Base-by-base conservation (phyloP, 106 monocot species). In the Dendrobium nobile region DNA sequence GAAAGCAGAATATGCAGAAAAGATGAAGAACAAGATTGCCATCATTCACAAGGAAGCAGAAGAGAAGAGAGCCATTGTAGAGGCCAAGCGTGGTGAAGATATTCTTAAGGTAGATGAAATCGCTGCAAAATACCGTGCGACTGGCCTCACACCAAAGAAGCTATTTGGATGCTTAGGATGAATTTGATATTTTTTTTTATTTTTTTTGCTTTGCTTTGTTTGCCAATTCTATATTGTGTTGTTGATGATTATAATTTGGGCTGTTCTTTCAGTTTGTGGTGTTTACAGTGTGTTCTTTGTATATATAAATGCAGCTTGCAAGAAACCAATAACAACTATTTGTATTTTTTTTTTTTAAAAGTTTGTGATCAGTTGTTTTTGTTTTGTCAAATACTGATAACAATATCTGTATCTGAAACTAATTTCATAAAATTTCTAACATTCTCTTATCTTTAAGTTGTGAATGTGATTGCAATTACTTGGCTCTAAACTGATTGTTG, bases 1-100 rank as follows among this genome's bases (percentile, higher is more conserved):
- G 77, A 82, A 82, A 41, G 77, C 77, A 2, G 68, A 82, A 37
- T 82, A 77, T 48, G 82, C 77, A 54, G 82, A 82, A 15, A 77
- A 82, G 47, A 82, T 78, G 76, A 82, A 82, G 77, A 82, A 82
- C 77, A 78, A 78, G 44, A 44, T 77, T 1, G 82, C 82, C 15
- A 54, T 72, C 17, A 16, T 72, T 70, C 82, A 82, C 51, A 82
- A 82, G 41, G 37, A 64, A 72, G 82, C 82, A 54, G 82, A 82
- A 72, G 77, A 82, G 82, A 82, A 72, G 45, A 58, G 82, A 19
- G 82, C 82, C 0, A 7, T 70, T 9, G 77, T 78, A 5, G 82
- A 82, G 68, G 82, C 82, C 18, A 82, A 72, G 67, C 65, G 68
- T 3, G 67, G 77, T 19, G 70, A 82, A 70, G 70, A 82, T 6